Evolutionary conservation across 768 basidiomycete species (phyloP), one percentile per base, ranked within the genome.

Genomic region (Leccinum barrowsii): DNA sequence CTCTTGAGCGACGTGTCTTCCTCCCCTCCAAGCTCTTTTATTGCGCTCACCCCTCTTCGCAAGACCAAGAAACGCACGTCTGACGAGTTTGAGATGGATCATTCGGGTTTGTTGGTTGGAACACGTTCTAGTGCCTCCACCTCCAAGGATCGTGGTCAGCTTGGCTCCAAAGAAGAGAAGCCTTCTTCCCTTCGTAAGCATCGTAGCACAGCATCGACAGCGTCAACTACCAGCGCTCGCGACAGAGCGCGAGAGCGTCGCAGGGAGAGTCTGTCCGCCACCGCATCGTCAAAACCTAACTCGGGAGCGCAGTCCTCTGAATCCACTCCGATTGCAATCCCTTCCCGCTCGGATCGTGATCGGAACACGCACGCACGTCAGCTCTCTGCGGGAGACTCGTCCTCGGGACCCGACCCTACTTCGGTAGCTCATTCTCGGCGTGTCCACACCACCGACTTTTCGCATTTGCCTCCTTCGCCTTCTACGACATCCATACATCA

Each of bases 401-500:
- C 82, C 22, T 86, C 85, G 42, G 86, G 78, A 67, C 79, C 78
- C 55, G 73, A 73, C 37, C 62, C 50, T 11, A 77, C 73, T 58
- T 85, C 86, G 55, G 72, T 65, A 50, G 70, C 75, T 58, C 70
- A 73, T 63, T 69, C 82, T 47, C 84, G 90, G 19, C 86, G 89
- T 37, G 81, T 81, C 40, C 85, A 85, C 55, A 79, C 83, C 51
- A 86, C 80, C 7, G 93, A 94, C 71, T 94, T 92, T 73, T 92
- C 94, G 1, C 91, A 92, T 68, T 79, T 96, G 4, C 93, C 93
- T 12, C 91, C 94, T 13, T 94, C 93, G 13, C 93, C 93, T 19
- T 92, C 93, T 2, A 85, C 91, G n/a, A 86, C 90, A 5, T 90
- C 90, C 5, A 93, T 94, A 57, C 88, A 92, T 59, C 89, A 92